Conservation (phyloP, 768 basidiomycete species). For the Russula sp. region DNA sequence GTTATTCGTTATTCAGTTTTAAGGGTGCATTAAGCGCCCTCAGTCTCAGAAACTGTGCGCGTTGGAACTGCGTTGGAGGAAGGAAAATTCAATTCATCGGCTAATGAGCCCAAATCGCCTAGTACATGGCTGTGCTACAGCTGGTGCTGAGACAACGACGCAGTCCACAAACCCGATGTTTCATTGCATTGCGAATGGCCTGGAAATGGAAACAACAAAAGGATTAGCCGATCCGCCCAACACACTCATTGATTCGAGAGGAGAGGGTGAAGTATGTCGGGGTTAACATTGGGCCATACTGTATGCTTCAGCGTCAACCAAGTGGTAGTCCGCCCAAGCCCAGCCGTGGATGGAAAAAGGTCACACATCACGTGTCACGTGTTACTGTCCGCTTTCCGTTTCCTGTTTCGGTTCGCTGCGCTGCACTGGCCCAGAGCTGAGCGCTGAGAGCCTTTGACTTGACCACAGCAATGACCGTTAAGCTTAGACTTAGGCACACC, state of each 20-base stretch:
- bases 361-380: neutral
- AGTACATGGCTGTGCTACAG: neutral
- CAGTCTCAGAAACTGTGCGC: neutral
- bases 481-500: conserved; percentile 37
- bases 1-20: neutral
- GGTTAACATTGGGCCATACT: too few species aligned
- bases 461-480: conserved; percentile 25
- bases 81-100: conserved; percentile 14
- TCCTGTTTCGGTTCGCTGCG: too few species aligned
- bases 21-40: neutral
- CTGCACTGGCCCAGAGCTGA: too few species aligned
- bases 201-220: too few species aligned
- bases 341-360: too few species aligned
- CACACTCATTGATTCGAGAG: too few species aligned
- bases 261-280: neutral
- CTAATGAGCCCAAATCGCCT: neutral
- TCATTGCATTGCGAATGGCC: neutral
- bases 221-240: too few species aligned
- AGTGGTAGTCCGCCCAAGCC: too few species aligned
- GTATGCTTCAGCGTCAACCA: too few species aligned
- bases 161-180: neutral
- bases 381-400: neutral
- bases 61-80: neutral
- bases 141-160: neutral
- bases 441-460: neutral